Conservation (phyloP, 179 eudicot species). For the Heliamphora pulchella region DNA sequence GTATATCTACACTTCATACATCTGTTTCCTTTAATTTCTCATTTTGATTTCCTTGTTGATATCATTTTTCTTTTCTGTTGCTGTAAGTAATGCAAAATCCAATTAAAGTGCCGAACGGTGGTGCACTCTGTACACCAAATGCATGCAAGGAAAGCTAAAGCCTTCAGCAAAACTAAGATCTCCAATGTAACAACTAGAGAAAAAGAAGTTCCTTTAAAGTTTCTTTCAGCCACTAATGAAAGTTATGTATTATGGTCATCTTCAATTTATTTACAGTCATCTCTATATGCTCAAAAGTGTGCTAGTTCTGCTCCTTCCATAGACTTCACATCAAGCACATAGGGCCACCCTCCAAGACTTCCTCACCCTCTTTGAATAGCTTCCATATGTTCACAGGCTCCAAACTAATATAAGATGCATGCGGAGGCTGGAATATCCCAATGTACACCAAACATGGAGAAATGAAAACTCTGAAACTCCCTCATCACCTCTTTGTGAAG, state of each 20-base stretch:
- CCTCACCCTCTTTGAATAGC: not conserved
- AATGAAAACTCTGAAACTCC: not conserved
- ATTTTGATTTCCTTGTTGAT: conserved; percentile 6
- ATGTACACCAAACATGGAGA: not conserved
- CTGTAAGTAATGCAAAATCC: not conserved
- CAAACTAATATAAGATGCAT: not conserved
- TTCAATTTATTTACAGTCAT: not conserved
- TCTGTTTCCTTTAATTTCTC: not conserved
- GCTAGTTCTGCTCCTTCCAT: not conserved
- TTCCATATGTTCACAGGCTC: not conserved
- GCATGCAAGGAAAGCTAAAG: not conserved
- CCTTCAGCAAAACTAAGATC: not conserved
- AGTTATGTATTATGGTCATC: not conserved
- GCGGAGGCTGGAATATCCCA: not conserved
- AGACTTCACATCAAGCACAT: not conserved
- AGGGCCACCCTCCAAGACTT: not conserved
- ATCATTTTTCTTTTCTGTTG: not conserved
- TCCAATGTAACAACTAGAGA: not conserved
- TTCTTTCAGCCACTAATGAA: not conserved
- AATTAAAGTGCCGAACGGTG: not conserved
- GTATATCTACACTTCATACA: conserved; percentile 37
- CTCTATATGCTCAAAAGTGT: not conserved
- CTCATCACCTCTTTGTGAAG: not conserved
- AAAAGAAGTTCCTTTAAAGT: not conserved
- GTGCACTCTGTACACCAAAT: not conserved